A percentile compares a stretch with the other conserved stretches of the same genome.
Evolutionary conservation across 805 yeast genomes (phyloP).

Genomic region (Spencermartinsiella europaea): DNA sequence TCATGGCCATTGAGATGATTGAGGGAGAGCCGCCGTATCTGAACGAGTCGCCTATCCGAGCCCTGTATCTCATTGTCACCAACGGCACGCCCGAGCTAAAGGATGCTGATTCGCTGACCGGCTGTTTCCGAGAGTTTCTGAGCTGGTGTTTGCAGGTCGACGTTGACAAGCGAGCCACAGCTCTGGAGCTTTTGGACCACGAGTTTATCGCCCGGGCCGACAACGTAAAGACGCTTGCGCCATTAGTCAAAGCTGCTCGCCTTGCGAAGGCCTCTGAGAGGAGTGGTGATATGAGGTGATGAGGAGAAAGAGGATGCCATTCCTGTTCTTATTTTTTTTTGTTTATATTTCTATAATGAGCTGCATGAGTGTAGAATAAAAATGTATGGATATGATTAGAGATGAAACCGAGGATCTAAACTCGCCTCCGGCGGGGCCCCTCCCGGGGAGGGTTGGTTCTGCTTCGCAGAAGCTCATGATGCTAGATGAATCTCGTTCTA

Average conservation of each 20-base stretch:
- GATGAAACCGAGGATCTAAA: too few relatives aligned
- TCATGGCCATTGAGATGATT: conserved; percentile 83
- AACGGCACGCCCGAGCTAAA: conserved; percentile 77
- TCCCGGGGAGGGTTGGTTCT: too few relatives aligned
- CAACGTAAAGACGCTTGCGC: conserved; percentile 29
- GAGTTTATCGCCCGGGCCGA: conserved; percentile 40
- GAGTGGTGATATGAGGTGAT: neutral
- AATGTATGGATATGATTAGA: neutral
- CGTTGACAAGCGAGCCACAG: conserved; percentile 82
- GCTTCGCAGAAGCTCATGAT: too few relatives aligned
- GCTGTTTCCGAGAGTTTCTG: conserved; percentile 77
- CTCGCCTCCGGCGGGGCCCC: too few relatives aligned
- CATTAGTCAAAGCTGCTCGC: conserved; percentile 31
- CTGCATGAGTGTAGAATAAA: neutral
- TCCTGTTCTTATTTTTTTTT: too few relatives aligned
- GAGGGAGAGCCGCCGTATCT: conserved; percentile 82
- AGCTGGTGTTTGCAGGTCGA: conserved; percentile 93
- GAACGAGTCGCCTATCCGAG: conserved; percentile 74
- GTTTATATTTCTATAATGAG: neutral
- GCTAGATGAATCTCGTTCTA: too few relatives aligned
- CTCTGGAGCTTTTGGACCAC: conserved; percentile 81
- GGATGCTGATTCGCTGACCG: conserved; percentile 62
- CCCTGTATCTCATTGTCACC: conserved; percentile 69
- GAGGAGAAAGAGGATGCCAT: neutral
- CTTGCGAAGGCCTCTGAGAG: conserved; percentile 23